A percentile compares a stretch with the other conserved stretches of the same genome.
Evolutionary conservation across 176 grass and related monocot genomes (phyloP).

Genomic region (Puya raimondii): DNA sequence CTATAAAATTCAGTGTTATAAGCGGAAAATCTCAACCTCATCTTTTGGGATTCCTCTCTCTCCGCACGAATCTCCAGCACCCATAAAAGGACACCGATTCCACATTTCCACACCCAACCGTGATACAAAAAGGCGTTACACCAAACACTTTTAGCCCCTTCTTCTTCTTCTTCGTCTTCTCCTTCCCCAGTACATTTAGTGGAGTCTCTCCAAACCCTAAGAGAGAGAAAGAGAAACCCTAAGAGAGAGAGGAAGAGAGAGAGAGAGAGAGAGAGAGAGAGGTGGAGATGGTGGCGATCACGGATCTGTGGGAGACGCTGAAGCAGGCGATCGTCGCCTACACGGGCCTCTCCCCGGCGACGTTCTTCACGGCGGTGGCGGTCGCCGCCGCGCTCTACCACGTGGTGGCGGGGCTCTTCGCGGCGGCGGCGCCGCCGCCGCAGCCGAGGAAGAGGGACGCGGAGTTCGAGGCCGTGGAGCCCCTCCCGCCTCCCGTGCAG

Average conservation of each 20-base stretch:
- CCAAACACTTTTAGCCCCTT: no score
- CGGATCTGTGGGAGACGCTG: slow-evolving; percentile 72
- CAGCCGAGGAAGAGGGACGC: slow-evolving; percentile 8
- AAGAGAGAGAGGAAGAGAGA: not conserved
- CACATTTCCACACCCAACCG: no score
- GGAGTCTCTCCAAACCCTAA: no score
- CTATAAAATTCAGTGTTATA: no score
- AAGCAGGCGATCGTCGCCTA: slow-evolving; percentile 61
- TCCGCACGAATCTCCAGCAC: no score
- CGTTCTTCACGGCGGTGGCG: slow-evolving; percentile 80
- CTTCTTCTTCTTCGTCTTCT: no score
- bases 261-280: not conserved
- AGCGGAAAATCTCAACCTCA: no score
- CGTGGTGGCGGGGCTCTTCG: slow-evolving; percentile 54
- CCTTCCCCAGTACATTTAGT: no score
- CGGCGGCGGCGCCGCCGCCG: slow-evolving; percentile 21
- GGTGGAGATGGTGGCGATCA: slow-evolving; percentile 31
- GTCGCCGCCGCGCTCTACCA: slow-evolving; percentile 69
- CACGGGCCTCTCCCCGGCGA: slow-evolving; percentile 69
- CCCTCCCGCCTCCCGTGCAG: slow-evolving; percentile 73
- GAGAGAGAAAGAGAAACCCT: not conserved
- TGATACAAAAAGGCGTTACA: no score
- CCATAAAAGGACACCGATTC: no score
- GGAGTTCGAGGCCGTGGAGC: slow-evolving; percentile 47
- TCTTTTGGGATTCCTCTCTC: no score